Evolutionary conservation across 106 monocot genomes (phyloP).

Genomic region (Iris macrosiphon): DNA sequence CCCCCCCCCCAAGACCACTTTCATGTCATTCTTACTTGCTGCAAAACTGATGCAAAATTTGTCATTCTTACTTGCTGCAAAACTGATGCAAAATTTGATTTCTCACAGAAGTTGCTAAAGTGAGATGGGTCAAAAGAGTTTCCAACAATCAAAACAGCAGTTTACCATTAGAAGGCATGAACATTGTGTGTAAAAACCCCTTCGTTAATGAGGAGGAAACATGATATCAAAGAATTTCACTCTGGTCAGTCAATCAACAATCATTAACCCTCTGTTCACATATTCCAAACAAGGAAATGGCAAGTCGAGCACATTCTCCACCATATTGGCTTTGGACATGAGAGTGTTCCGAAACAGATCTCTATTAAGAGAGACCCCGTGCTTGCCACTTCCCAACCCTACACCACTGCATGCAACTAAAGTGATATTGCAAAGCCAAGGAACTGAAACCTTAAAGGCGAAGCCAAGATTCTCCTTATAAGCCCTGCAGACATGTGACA

Average conservation of each 20-base stretch:
- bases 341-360: conserved; percentile 33
- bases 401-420: conserved; percentile 56
- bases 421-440: conserved; percentile 89
- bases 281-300: conserved; percentile 75
- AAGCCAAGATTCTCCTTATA: conserved; percentile 69
- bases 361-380: conserved; percentile 1
- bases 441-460: conserved; percentile 64
- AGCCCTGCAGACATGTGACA: conserved; percentile 57
- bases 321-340: conserved; percentile 34
- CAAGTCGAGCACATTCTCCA: conserved; percentile 54
- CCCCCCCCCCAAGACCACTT: too few relatives aligned
- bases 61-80: too few relatives aligned
- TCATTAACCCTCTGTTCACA: conserved; percentile 55
- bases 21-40: too few relatives aligned
- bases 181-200: too few relatives aligned
- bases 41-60: too few relatives aligned
- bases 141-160: too few relatives aligned
- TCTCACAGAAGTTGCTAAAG: too few relatives aligned
- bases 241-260: conserved; percentile 53
- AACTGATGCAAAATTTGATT: too few relatives aligned
- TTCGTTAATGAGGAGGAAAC: too few relatives aligned
- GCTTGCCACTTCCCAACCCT: conserved; percentile 6
- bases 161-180: too few relatives aligned
- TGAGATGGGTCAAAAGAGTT: too few relatives aligned
- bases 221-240: too few relatives aligned